Evolutionary conservation across 176 grass and related monocot genomes (phyloP).

Genomic region (Echinochloa phyllopogon): DNA sequence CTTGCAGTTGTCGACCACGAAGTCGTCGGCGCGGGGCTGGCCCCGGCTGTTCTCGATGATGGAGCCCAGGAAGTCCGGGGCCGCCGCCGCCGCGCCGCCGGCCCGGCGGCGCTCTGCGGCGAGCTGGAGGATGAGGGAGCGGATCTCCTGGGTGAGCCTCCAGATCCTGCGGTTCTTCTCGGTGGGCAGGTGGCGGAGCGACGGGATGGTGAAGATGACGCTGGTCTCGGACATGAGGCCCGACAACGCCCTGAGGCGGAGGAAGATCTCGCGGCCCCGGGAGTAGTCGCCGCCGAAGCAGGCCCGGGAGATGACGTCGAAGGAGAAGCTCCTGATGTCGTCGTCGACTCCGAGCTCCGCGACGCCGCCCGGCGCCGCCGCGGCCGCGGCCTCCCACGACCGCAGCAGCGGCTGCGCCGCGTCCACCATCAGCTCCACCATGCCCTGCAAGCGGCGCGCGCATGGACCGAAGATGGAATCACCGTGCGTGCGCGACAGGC

Average conservation of each 20-base stretch:
- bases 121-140: constrained; percentile 51
- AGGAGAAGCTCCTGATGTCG: constrained; percentile 78
- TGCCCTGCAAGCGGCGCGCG: constrained; percentile 33
- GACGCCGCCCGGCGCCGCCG: neutral
- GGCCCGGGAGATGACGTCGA: constrained; percentile 77
- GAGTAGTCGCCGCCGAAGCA: constrained; percentile 71
- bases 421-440: constrained; percentile 67
- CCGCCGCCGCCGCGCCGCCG: neutral
- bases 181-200: constrained; percentile 63
- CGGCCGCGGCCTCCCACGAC: constrained; percentile 54
- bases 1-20: constrained; percentile 97
- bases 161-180: constrained; percentile 56
- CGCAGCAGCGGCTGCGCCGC: constrained; percentile 56
- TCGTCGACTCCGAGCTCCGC: constrained; percentile 63
- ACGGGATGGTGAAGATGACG: constrained; percentile 72
- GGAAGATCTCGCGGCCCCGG: constrained; percentile 75
- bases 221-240: constrained; percentile 63
- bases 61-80: constrained; percentile 44
- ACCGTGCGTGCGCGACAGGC: neutral
- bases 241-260: constrained; percentile 61
- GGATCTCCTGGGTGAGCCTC: constrained; percentile 60
- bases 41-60: constrained; percentile 48
- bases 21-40: constrained; percentile 52
- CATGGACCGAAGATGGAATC: no score
- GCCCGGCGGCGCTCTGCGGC: constrained; percentile 40